A percentile compares a stretch with the other conserved stretches of the same genome.
Evolutionary conservation across 2,329 filamentous ascomycete species (phyloP).

Genomic region (Escovopsis sp.): DNA sequence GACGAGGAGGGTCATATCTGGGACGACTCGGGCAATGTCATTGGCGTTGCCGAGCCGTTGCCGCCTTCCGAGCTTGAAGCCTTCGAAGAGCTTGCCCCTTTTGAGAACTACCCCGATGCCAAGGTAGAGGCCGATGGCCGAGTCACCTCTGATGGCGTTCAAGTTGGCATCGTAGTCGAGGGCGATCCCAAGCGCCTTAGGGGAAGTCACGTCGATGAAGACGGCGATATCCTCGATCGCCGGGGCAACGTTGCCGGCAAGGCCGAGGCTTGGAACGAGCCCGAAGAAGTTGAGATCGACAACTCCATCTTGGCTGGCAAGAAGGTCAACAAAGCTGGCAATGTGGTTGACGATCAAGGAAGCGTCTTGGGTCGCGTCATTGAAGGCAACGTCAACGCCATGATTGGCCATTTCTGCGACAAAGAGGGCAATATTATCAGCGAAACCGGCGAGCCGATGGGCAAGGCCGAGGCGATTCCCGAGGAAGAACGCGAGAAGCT

Average conservation of each 20-base stretch:
- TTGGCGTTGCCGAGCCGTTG: constrained; percentile 49
- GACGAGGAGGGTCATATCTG: constrained; percentile 57
- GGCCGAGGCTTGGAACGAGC: constrained; percentile 52
- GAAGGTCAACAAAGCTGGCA: constrained; percentile 56
- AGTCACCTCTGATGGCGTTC: constrained; percentile 34
- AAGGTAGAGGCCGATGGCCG: constrained; percentile 38
- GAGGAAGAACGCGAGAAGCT: constrained; percentile 48
- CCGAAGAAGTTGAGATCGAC: constrained; percentile 38
- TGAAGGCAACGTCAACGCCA: constrained; percentile 48
- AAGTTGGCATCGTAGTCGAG: constrained; percentile 46
- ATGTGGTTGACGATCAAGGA: constrained; percentile 39
- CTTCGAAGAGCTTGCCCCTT: constrained; percentile 32
- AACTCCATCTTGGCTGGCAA: constrained; percentile 53
- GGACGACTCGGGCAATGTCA: constrained; percentile 53
- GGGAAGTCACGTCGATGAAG: constrained; percentile 51
- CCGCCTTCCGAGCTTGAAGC: constrained; percentile 39
- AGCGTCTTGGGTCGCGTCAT: constrained; percentile 49
- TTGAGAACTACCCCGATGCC: constrained; percentile 43
- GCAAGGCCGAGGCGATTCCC: constrained; percentile 51
- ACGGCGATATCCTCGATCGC: constrained; percentile 54
- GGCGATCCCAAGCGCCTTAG: constrained; percentile 49
- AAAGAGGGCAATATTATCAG: constrained; percentile 58
- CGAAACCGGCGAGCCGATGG: constrained; percentile 57
- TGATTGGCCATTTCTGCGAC: constrained; percentile 56
- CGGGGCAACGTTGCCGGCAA: constrained; percentile 52